Base-by-base conservation (phyloP, 495 filamentous ascomycete species). In the Hyaloscypha variabilis region DNA sequence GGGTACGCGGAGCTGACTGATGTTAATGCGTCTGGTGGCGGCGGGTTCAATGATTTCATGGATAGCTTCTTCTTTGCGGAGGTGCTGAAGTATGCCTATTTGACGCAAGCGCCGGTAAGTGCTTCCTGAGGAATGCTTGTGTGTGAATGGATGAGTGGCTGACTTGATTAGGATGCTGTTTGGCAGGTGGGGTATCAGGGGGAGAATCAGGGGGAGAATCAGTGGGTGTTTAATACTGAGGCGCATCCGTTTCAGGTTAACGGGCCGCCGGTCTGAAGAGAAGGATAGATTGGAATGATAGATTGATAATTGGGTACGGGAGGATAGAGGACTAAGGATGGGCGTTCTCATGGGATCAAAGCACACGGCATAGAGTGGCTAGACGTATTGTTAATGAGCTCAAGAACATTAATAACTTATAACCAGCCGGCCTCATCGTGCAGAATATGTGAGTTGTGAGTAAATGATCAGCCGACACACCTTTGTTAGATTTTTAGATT, bases 41-140 rank as follows among this genome's bases (percentile, higher is more conserved):
- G 90, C 6, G 73, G 75, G 6, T 85, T 83, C 56, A 74, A 76
- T 36, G 87, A 96, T 67, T 87, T 88, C 72, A 89, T 94, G 81
- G 93, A 97, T 79, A 94, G 90, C 69, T 97, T 96, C 79, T 87
- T 91, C 77, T 94, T 95, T 73, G 93, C 93, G 0, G 93, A 97
- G 79, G 90, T 94, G 59, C 66, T 96, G 70, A 97, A 97, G 80
- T 97, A 96, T 76, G 78, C 81, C 25, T 96, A 91, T 73, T 70
- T 96, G 62, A 87, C 90, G 60, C 85, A 89, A 60, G 79, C 83
- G 23, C 79, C 75, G 65, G 78, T 74, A 63, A 70, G 73, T 68
- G 11, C 17, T 46, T 58, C 25, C 11, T 51, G 11, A 54, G 24
- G 11, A 54, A n/a, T 63, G 49, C 52, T 14, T 39, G 1, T 10